phyloP scores from a whole-genome alignment of 805 yeast genomes.

The Saccharomycopsis sp. region DNA sequence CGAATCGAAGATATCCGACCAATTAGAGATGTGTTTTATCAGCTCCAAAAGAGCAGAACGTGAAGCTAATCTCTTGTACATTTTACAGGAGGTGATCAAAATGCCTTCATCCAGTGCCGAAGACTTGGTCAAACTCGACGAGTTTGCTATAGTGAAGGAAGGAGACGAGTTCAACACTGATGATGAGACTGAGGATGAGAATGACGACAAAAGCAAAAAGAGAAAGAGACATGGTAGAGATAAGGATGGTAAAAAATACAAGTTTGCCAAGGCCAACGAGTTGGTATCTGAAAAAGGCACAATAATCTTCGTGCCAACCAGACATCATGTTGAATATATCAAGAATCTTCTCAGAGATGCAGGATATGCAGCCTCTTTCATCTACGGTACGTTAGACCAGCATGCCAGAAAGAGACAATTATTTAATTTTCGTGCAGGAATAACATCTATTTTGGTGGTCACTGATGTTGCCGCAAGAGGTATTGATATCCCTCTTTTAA shows the following conservation, averaged over 20 bases:
- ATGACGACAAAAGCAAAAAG: conserved; percentile 25
- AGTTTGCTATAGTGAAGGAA: conserved; percentile 41
- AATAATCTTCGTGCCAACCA: conserved; percentile 90
- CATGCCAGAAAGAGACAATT: conserved; percentile 88
- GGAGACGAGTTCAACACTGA: conserved; percentile 50
- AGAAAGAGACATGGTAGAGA: conserved; percentile 32
- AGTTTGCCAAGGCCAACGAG: conserved; percentile 72
- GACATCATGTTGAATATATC: conserved; percentile 95
- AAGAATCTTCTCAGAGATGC: conserved; percentile 60
- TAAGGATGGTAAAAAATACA: conserved; percentile 41
- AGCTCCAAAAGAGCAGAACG: conserved; percentile 78
- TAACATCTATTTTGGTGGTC: conserved; percentile 82
- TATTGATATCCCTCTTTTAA: conserved; percentile 94
- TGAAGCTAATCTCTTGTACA: conserved; percentile 73
- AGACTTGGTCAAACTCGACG: conserved; percentile 48
- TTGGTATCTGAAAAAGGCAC: conserved; percentile 84
- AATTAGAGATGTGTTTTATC: conserved; percentile 83
- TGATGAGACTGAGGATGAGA: conserved; percentile 34
- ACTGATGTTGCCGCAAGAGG: conserved; percentile 99
- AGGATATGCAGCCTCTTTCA: conserved; percentile 81
- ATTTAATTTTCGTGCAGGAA: conserved; percentile 76
- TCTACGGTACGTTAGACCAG: conserved; percentile 93
- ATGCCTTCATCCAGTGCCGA: conserved; percentile 76
- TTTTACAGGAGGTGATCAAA: conserved; percentile 79
- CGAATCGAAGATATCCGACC: conserved; percentile 83